Percentiles rank a stretch among this genome's conserved stretches.
phyloP scores from a whole-genome alignment of 352 stramenopile genomes.

The Globisporangium paddicum region DNA sequence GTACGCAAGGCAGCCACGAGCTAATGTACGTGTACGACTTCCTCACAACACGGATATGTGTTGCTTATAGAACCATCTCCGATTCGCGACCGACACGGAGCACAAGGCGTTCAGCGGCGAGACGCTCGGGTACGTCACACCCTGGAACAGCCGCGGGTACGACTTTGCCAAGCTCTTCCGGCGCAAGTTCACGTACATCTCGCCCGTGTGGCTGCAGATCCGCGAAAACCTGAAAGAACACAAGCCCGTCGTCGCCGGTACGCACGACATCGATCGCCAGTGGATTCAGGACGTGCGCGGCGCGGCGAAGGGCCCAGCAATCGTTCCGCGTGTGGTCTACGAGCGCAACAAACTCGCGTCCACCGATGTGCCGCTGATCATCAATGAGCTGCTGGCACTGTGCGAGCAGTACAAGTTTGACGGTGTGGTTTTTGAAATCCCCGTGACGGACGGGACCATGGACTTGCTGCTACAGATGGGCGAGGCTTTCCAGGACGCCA shows the following conservation, averaged over 20 bases:
- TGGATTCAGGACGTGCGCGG: slow-evolving; percentile 53
- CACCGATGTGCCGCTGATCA: slow-evolving; percentile 51
- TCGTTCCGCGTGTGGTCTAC: slow-evolving; percentile 78
- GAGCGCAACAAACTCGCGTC: slow-evolving; percentile 59
- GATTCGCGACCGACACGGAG: slow-evolving; percentile 14
- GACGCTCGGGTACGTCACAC: slow-evolving; percentile 73
- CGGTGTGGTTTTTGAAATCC: slow-evolving; percentile 77
- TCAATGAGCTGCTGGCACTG: slow-evolving; percentile 40
- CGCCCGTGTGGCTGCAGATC: slow-evolving; percentile 81
- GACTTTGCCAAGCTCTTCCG: slow-evolving; percentile 62
- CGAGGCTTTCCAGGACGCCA: slow-evolving; percentile 33
- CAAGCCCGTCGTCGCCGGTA: slow-evolving; percentile 55
- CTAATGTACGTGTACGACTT: no score
- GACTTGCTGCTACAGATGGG: slow-evolving; percentile 58
- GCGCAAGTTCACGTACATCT: slow-evolving; percentile 74
- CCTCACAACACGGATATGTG: neutral
- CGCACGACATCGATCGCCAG: slow-evolving; percentile 59
- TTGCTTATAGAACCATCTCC: slow-evolving; percentile 25
- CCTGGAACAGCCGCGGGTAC: slow-evolving; percentile 79
- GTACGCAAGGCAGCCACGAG: slow-evolving; percentile 2
- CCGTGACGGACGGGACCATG: slow-evolving; percentile 49
- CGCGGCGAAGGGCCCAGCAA: slow-evolving; percentile 24
- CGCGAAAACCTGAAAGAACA: slow-evolving; percentile 38
- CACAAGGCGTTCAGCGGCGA: slow-evolving; percentile 40
- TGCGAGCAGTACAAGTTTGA: slow-evolving; percentile 44